These are phyloP conservation scores for Boletus vermiculosoides DNA, from an alignment of 768 basidiomycete species.

Conservation along the genomic window DNA sequence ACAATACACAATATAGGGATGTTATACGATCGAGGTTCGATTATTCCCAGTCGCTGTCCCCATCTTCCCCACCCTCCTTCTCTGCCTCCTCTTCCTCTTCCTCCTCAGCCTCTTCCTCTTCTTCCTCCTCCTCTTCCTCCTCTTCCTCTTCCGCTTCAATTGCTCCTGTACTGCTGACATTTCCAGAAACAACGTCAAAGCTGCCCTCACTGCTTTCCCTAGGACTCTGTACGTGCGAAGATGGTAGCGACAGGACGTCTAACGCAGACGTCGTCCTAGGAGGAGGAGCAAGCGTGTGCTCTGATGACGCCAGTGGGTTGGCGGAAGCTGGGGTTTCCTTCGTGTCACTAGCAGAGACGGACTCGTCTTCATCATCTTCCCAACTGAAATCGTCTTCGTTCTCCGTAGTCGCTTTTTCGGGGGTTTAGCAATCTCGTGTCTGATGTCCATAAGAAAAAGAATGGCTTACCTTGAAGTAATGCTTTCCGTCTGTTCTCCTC, in stretches of 20 bases:
- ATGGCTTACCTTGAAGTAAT: slow-evolving; percentile 62
- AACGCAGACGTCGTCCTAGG: slow-evolving; percentile 16
- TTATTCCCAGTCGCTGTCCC: slow-evolving; percentile 62
- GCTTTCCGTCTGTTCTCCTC: slow-evolving; percentile 80
- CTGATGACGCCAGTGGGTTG: slow-evolving; percentile 20
- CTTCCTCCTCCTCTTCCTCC: slow-evolving; percentile 38
- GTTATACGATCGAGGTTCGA: too few relatives aligned
- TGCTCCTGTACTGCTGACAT: slow-evolving; percentile 42
- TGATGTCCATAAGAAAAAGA: not conserved
- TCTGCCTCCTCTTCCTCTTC: slow-evolving; percentile 30
- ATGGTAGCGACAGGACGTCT: slow-evolving; percentile 27
- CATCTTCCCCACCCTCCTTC: slow-evolving; percentile 11
- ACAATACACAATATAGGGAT: not conserved
- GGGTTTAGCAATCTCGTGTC: slow-evolving; percentile 3
- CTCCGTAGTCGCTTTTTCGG: slow-evolving; percentile 50
- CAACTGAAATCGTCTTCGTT: slow-evolving; percentile 89
- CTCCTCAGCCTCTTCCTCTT: not conserved
- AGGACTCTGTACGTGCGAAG: slow-evolving; percentile 41
- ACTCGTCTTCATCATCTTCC: slow-evolving; percentile 90
- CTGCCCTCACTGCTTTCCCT: slow-evolving; percentile 64
- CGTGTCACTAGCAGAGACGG: slow-evolving; percentile 16
- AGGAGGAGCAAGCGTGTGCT: slow-evolving; percentile 28
- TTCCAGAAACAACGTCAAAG: slow-evolving; percentile 63
- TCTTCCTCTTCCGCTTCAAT: slow-evolving; percentile 32
- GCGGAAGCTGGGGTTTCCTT: slow-evolving; percentile 2